Conservation (phyloP, 768 basidiomycete genomes). For the Pleurotus citrinopileatus region DNA sequence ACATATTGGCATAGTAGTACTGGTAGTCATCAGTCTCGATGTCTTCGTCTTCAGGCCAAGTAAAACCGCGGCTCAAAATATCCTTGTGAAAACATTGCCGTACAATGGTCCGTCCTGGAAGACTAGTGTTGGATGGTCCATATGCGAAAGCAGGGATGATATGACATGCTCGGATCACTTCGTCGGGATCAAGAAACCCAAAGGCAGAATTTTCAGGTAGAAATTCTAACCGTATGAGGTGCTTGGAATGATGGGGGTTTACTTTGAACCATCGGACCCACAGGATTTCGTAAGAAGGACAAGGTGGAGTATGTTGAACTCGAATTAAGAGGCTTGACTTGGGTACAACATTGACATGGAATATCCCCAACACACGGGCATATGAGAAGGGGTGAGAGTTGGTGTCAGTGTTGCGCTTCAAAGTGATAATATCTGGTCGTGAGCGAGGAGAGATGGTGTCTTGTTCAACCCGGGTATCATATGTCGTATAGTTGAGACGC, state of each 20-base stretch:
- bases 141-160: constrained; percentile 28
- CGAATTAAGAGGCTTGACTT: no score
- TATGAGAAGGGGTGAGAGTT: constrained; percentile 29
- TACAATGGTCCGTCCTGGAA: constrained; percentile 16
- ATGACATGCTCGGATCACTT: constrained; percentile 29
- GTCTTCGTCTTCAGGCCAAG: neutral
- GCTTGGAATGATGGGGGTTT: constrained; percentile 12
- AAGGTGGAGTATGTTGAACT: constrained; percentile 8
- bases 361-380: constrained; percentile 25
- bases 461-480: constrained; percentile 34
- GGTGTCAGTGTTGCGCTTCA: constrained; percentile 16
- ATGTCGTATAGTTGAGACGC: constrained; percentile 38
- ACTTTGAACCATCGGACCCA: constrained; percentile 24
- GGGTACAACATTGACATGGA: constrained; percentile 24
- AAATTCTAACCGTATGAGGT: constrained; percentile 22
- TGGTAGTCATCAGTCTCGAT: constrained; percentile 17
- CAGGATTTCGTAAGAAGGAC: constrained; percentile 20
- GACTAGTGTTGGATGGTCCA: constrained; percentile 18
- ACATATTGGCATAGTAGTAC: constrained; percentile 37
- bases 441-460: constrained; percentile 34
- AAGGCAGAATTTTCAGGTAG: constrained; percentile 23
- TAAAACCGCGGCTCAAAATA: neutral
- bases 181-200: constrained; percentile 30
- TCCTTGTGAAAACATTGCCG: neutral
- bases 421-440: constrained; percentile 31